Conservation (phyloP, 768 basidiomycete species). For the Mycena belliarum region DNA sequence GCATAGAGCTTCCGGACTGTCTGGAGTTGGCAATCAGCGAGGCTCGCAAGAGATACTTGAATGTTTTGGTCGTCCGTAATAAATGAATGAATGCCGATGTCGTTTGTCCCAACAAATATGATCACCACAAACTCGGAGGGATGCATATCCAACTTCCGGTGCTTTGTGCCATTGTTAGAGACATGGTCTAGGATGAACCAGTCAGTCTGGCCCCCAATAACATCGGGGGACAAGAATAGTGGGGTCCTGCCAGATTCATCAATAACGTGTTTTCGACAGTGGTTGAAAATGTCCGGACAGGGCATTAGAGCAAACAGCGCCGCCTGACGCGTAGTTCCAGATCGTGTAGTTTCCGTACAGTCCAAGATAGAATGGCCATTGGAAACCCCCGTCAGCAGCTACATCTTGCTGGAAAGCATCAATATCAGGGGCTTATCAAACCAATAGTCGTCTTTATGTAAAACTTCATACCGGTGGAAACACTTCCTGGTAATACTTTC, state of each 20-base stretch:
- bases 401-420: constrained; percentile 17
- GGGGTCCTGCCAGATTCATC: constrained; percentile 2
- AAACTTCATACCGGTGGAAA: constrained; percentile 23
- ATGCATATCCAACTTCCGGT: constrained; percentile 26
- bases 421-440: neutral
- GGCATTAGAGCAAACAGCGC: constrained; percentile 26
- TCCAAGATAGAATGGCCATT: constrained; percentile 28
- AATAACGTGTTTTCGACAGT: neutral
- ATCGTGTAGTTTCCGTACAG: constrained; percentile 26
- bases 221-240: constrained; percentile 11
- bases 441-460: too few species aligned
- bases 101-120: constrained; percentile 25
- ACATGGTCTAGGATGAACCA: constrained; percentile 29
- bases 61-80: constrained; percentile 17
- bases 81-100: constrained; percentile 23
- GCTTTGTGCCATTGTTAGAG: constrained; percentile 12
- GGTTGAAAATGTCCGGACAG: neutral
- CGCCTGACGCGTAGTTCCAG: constrained; percentile 27
- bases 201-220: constrained; percentile 22
- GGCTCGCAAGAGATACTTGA: constrained; percentile 18
- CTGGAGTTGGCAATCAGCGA: constrained; percentile 24
- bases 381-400: constrained; percentile 26
- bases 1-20: constrained; percentile 18
- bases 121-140: constrained; percentile 24
- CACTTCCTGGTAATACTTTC: constrained; percentile 27